Evolutionary conservation across 208 protist genomes (phyloP), one percentile per base, ranked within the genome.

Genomic region (Sergeia podlipaevii): DNA sequence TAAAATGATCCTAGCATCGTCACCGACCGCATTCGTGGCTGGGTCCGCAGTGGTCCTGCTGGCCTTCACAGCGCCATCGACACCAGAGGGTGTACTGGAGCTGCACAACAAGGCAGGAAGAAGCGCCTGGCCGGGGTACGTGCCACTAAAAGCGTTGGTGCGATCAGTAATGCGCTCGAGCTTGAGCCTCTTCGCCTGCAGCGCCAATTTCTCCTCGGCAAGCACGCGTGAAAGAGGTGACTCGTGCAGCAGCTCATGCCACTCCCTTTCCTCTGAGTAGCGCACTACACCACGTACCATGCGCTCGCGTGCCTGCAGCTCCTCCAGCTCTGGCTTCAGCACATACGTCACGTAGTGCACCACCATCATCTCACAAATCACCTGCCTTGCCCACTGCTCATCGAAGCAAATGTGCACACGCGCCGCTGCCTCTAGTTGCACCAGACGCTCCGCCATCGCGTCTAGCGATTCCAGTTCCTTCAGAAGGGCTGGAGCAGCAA

Each of bases 271-370:
- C 54, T 93, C 81, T n/a, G 74, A 57, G 47, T 63, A 42, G 1
- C 75, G 72, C 41, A 37, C 15, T 36, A 59, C 53, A 34, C 54
- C 60, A 21, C 10, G 69, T 26, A 66, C 56, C 53, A 55, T 44
- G 17, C 51, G 60, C 65, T 90, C 86, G 20, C 52, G 52, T 26
- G 46, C 38, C 20, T 74, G 57, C 50, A 93, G 52, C 27, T 80
- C 61, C 18, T 90, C 77, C 53, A 89, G 62, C 53, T 76, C 74
- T 5, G 84, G 79, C 51, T 78, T 77, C 34, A 93, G 44, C 15
- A 93, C 77, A 57, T 80, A 85, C 6, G 76, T 87, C 3, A 90
- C 78, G 60, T 83, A 93, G 44, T 61, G 54, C 41, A 89, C 77
- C 18, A 76, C 64, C 77, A 89, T 90, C 80, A 91, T 86, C 57